Evolutionary conservation across 73 alveolate genomes (phyloP).

Genomic region (Tetrahymena elliotti): DNA sequence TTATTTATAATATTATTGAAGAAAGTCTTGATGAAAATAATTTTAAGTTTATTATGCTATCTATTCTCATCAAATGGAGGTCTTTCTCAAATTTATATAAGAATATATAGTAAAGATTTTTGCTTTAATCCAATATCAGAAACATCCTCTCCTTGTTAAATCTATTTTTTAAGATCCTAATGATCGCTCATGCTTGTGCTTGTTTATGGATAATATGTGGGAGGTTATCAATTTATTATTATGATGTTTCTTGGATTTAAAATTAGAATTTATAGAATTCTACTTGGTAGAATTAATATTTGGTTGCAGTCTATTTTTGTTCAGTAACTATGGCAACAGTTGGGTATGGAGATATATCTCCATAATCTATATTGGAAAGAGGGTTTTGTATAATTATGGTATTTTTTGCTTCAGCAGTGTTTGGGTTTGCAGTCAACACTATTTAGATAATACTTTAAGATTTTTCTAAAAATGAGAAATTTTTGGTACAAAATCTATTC

Average conservation of each 20-base stretch:
- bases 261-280: not conserved
- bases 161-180: not conserved
- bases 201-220: not conserved
- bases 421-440: not conserved
- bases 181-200: not conserved
- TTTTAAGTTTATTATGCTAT: not conserved
- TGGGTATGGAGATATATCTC: conserved; percentile 32
- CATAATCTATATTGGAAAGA: not conserved
- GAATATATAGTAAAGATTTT: not conserved
- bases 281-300: not conserved
- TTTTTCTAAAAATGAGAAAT: not conserved
- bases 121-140: not conserved
- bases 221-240: not conserved
- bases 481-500: not conserved
- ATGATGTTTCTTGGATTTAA: not conserved
- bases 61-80: not conserved
- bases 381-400: not conserved
- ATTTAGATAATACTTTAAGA: not conserved
- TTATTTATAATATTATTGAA: not conserved
- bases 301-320: conserved; percentile 24
- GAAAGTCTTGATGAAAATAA: not conserved
- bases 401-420: not conserved
- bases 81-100: not conserved
- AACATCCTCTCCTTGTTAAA: not conserved
- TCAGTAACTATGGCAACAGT: conserved; percentile 29